phyloP scores from a whole-genome alignment of 2,329 filamentous ascomycete species.

The Aureobasidium sp. region DNA sequence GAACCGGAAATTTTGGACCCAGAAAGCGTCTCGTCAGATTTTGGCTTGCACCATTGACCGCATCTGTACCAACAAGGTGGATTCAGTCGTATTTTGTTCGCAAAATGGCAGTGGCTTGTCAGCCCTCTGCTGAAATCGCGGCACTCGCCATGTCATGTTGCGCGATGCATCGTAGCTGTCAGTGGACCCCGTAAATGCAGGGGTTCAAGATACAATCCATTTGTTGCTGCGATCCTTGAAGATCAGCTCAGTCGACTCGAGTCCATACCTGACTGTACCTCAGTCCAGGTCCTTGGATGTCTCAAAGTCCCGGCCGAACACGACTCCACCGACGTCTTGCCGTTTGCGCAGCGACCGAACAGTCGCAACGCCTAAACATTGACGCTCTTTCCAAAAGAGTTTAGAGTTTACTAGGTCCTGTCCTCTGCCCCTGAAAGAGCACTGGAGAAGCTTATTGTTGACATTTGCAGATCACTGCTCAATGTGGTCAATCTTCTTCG shows the following conservation, averaged over 20 bases:
- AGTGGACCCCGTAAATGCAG: not conserved
- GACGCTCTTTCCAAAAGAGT: not conserved
- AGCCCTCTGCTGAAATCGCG: not conserved
- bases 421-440: not conserved
- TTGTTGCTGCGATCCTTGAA: not conserved
- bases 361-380: slow-evolving; percentile 5
- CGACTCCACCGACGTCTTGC: not conserved
- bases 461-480: not conserved
- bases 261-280: not conserved
- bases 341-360: slow-evolving; percentile 1
- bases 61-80: not conserved
- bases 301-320: not conserved
- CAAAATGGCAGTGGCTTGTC: not conserved
- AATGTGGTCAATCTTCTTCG: not conserved
- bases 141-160: not conserved
- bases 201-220: not conserved
- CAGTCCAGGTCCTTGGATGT: not conserved
- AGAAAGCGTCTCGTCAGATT: not conserved
- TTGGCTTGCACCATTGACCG: not conserved
- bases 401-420: not conserved
- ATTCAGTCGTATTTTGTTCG: not conserved
- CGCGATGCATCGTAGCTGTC: not conserved
- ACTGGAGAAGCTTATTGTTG: not conserved
- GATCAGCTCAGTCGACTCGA: not conserved
- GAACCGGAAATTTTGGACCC: not conserved